phyloP scores from a whole-genome alignment of 2,329 filamentous ascomycete genomes.

The Drechslerella stenobrocha region DNA sequence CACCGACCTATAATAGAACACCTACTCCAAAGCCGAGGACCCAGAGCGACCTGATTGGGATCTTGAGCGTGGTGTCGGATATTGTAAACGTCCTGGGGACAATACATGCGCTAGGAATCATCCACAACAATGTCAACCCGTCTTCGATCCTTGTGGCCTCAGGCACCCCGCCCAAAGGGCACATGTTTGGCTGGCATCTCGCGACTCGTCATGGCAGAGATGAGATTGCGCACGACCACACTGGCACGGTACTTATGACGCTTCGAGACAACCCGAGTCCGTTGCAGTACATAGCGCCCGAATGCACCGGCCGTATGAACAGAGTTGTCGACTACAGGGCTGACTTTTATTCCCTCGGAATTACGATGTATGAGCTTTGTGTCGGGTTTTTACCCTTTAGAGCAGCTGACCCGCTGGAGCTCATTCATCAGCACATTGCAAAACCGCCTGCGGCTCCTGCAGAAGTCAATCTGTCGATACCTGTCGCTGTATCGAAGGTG shows the following conservation, averaged over 20 bases:
- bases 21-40: constrained; percentile 51
- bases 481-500: constrained; percentile 50
- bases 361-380: constrained; percentile 52
- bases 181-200: constrained; percentile 53
- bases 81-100: constrained; percentile 52
- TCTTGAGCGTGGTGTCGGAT: constrained; percentile 51
- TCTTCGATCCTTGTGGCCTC: constrained; percentile 51
- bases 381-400: constrained; percentile 53
- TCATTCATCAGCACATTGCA: constrained; percentile 53
- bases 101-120: constrained; percentile 51
- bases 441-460: constrained; percentile 52
- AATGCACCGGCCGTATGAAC: constrained; percentile 53
- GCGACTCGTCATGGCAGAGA: constrained; percentile 53
- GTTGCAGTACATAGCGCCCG: constrained; percentile 53
- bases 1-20: constrained; percentile 23
- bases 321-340: constrained; percentile 52
- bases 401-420: constrained; percentile 51
- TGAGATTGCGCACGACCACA: constrained; percentile 49
- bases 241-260: constrained; percentile 49
- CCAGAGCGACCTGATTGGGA: constrained; percentile 52
- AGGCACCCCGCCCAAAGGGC: constrained; percentile 45
- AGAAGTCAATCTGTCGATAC: constrained; percentile 53
- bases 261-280: constrained; percentile 52
- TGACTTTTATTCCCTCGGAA: constrained; percentile 53
- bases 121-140: constrained; percentile 53